Evolutionary conservation across 2,329 filamentous ascomycete species (phyloP).

Genomic region (Trichoderma sp.): DNA sequence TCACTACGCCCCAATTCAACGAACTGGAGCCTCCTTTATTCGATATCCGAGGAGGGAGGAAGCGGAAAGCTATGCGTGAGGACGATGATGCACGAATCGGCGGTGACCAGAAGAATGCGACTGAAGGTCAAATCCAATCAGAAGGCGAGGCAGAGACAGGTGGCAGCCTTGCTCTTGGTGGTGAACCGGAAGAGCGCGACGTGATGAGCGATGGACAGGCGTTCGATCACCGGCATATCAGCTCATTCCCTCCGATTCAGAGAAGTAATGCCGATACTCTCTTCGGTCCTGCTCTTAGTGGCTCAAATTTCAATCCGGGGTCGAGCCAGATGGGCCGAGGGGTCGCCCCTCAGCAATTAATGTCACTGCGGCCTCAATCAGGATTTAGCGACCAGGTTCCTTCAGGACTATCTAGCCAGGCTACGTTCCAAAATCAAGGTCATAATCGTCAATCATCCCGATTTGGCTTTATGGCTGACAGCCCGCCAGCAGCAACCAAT

Average conservation of each 20-base stretch:
- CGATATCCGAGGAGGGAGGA: slow-evolving; percentile 76
- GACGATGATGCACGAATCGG: slow-evolving; percentile 58
- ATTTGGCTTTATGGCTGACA: slow-evolving; percentile 83
- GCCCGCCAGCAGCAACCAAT: slow-evolving; percentile 45
- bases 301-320: slow-evolving; percentile 46
- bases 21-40: slow-evolving; percentile 66
- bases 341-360: slow-evolving; percentile 75
- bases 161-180: slow-evolving; percentile 81
- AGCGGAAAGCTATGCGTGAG: slow-evolving; percentile 72
- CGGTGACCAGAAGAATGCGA: slow-evolving; percentile 47
- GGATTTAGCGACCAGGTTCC: slow-evolving; percentile 60
- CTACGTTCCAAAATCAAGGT: slow-evolving; percentile 56
- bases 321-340: slow-evolving; percentile 61
- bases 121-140: slow-evolving; percentile 44
- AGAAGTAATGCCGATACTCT: slow-evolving; percentile 53
- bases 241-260: slow-evolving; percentile 75
- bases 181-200: slow-evolving; percentile 83
- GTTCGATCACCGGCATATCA: slow-evolving; percentile 59
- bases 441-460: slow-evolving; percentile 82
- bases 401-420: slow-evolving; percentile 51
- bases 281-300: slow-evolving; percentile 51
- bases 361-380: slow-evolving; percentile 60
- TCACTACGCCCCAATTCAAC: slow-evolving; percentile 21
- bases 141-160: slow-evolving; percentile 80
- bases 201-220: slow-evolving; percentile 47